These are phyloP conservation scores for Tricholoma saponaceum DNA, from an alignment of 768 basidiomycete species.

Conservation along the genomic window DNA sequence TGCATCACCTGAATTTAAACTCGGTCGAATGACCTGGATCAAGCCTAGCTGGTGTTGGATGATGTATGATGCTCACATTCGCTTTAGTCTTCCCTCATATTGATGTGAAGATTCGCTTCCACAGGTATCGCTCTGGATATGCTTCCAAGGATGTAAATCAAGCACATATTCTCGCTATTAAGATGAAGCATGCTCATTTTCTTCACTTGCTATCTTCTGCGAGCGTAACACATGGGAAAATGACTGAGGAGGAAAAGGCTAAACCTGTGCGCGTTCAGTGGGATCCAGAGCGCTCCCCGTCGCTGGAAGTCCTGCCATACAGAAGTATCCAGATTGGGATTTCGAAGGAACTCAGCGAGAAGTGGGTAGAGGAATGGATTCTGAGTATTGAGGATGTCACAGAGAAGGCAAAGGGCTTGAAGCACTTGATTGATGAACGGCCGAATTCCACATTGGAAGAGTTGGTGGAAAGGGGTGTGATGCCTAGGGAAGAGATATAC, in stretches of 20 bases:
- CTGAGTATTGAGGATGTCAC: slow-evolving; percentile 15
- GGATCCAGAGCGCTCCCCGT: slow-evolving; percentile 11
- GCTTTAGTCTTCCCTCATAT: not conserved
- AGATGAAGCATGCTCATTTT: slow-evolving; percentile 15
- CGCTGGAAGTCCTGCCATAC: slow-evolving; percentile 8
- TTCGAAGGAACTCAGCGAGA: slow-evolving; percentile 4
- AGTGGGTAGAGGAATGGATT: slow-evolving; percentile 14
- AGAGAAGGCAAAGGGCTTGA: slow-evolving; percentile 5
- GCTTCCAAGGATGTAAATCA: slow-evolving; percentile 11
- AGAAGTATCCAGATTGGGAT: slow-evolving; percentile 15
- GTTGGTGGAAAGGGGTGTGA: slow-evolving; percentile 3
- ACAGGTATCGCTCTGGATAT: slow-evolving; percentile 13
- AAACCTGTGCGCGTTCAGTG: slow-evolving; percentile 12
- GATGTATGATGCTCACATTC: slow-evolving; percentile 5
- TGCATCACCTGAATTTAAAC: slow-evolving; percentile 12
- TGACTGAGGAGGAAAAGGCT: slow-evolving; percentile 8
- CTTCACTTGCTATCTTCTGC: slow-evolving; percentile 6
- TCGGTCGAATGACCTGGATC: slow-evolving; percentile 15
- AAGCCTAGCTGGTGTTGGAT: slow-evolving; percentile 18
- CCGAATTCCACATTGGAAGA: not conserved
- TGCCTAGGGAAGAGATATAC: slow-evolving; percentile 10
- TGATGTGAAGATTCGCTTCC: not conserved
- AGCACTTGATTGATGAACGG: slow-evolving; percentile 4
- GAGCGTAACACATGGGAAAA: slow-evolving; percentile 7
- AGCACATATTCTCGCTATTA: slow-evolving; percentile 12